Conservation (phyloP, 495 filamentous ascomycete species). For the Lepidopterella palustris region DNA sequence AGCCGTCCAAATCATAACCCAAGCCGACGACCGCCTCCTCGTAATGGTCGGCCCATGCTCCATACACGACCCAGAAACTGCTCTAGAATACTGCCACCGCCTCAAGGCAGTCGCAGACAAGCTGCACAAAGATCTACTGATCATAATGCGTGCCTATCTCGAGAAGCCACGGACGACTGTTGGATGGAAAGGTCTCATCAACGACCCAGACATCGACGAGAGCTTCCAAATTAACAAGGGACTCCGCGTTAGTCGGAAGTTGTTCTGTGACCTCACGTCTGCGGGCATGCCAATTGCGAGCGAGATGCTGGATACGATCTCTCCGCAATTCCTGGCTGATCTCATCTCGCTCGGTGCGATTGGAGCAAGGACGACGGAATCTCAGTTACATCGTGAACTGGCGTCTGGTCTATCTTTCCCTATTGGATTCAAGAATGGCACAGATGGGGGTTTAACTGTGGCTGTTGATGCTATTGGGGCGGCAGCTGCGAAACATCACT, state of each 20-base stretch:
- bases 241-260: constrained; percentile 73
- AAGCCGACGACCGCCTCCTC: constrained; percentile 74
- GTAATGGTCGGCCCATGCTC: constrained; percentile 95
- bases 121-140: constrained; percentile 73
- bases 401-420: constrained; percentile 97
- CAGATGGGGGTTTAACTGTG: constrained; percentile 88
- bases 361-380: constrained; percentile 94
- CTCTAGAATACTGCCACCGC: constrained; percentile 76
- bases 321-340: constrained; percentile 92
- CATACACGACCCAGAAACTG: constrained; percentile 85
- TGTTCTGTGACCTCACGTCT: constrained; percentile 84
- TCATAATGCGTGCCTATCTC: constrained; percentile 98
- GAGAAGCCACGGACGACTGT: constrained; percentile 99
- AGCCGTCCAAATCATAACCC: constrained; percentile 75
- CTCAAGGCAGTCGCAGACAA: constrained; percentile 67
- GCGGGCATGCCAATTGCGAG: constrained; percentile 87
- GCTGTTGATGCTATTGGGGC: constrained; percentile 94
- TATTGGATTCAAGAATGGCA: constrained; percentile 98
- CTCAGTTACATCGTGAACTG: constrained; percentile 89
- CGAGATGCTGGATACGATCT: constrained; percentile 98
- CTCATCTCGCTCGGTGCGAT: constrained; percentile 93
- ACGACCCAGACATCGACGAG: constrained; percentile 96
- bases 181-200: constrained; percentile 98
- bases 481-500: constrained; percentile 86
- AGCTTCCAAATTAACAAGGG: constrained; percentile 99